These are phyloP conservation scores for Typha latifolia DNA, from an alignment of 176 grass and related monocot species.

Conservation along the genomic window DNA sequence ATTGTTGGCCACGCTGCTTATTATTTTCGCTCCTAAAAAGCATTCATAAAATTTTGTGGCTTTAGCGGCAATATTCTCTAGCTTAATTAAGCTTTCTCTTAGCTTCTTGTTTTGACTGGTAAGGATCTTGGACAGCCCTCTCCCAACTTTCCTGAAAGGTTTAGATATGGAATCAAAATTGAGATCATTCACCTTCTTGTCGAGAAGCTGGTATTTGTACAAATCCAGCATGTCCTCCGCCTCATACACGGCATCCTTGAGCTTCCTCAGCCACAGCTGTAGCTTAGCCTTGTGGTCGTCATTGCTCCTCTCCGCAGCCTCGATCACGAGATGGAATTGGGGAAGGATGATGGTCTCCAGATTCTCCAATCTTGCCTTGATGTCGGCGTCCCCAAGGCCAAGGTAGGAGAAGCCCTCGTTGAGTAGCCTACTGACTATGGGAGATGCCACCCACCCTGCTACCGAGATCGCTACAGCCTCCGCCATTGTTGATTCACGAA, in stretches of 20 bases:
- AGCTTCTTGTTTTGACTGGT: background rate
- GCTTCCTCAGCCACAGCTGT: background rate
- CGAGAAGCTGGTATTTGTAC: constrained; percentile 3
- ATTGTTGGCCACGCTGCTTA: accelerated
- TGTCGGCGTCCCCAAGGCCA: background rate
- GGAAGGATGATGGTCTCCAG: background rate
- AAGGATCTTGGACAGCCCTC: too few relatives aligned
- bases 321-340: constrained; percentile 1
- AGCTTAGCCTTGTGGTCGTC: background rate
- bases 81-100: background rate
- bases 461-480: too few relatives aligned
- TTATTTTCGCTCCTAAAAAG: background rate
- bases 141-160: too few relatives aligned
- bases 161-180: too few relatives aligned
- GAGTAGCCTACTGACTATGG: background rate
- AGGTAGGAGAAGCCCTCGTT: background rate
- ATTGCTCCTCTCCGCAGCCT: background rate
- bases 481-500: too few relatives aligned
- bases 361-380: background rate
- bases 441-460: too few relatives aligned
- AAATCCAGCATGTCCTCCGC: constrained; percentile 3
- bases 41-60: background rate
- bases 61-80: background rate
- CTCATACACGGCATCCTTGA: constrained; percentile 10
- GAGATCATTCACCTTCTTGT: background rate